These are phyloP conservation scores for Cordia subcordata DNA, from an alignment of 257 asterid genomes.

Conservation along the genomic window DNA sequence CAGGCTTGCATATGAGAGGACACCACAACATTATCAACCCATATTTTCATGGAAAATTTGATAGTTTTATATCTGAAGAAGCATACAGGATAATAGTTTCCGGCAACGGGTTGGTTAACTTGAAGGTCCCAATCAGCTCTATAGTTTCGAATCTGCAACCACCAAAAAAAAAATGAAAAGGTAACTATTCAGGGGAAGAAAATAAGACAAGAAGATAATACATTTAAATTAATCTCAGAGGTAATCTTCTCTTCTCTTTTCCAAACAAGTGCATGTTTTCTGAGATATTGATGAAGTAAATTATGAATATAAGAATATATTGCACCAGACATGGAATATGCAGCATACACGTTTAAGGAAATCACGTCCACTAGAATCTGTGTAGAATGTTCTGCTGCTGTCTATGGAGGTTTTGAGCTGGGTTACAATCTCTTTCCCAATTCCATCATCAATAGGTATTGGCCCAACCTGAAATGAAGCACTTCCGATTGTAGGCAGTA, in stretches of 20 bases:
- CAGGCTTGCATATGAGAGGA: too few relatives aligned
- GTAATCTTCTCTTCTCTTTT: too few relatives aligned
- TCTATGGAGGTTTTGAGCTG: slow-evolving; percentile 55
- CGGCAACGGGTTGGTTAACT: slow-evolving; percentile 88
- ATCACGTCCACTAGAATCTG: slow-evolving; percentile 96
- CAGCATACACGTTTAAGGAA: slow-evolving; percentile 73
- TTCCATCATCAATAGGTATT: slow-evolving; percentile 73
- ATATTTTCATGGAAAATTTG: neutral
- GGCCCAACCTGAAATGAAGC: slow-evolving; percentile 77
- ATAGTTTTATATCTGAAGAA: slow-evolving; percentile 12
- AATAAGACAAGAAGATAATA: neutral
- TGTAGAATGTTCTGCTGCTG: slow-evolving; percentile 71
- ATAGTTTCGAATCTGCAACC: slow-evolving; percentile 65
- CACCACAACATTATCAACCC: neutral
- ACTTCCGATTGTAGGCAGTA: neutral
- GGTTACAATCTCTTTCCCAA: slow-evolving; percentile 82
- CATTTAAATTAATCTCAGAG: neutral
- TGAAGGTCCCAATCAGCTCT: slow-evolving; percentile 92
- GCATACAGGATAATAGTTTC: slow-evolving; percentile 92
- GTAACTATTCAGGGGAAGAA: neutral
- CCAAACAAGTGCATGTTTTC: too few relatives aligned
- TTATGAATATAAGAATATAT: too few relatives aligned
- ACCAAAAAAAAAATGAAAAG: slow-evolving; percentile 13
- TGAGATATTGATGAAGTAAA: too few relatives aligned
- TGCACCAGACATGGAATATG: neutral